Evolutionary conservation across 768 basidiomycete species (phyloP), one percentile per base, ranked within the genome.

Genomic region (Lactifluus piperatus): DNA sequence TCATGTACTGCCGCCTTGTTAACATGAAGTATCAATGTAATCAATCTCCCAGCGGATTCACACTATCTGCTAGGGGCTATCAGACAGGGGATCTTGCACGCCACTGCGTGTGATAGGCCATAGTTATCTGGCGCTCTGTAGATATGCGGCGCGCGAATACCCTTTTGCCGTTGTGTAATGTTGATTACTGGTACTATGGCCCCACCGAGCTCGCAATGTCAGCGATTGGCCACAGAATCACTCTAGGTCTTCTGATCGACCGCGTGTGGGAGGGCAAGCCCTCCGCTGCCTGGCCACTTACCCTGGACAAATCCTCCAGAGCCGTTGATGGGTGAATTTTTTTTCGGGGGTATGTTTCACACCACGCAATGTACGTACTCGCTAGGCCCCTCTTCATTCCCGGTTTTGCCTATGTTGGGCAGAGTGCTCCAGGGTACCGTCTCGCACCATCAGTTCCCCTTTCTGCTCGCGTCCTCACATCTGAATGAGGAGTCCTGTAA

Each of bases 351-450:
- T 27, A 51, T 36, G 45, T 39, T 56, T 26, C 37, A 36, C 50
- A 47, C 50, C 43, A 30, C 45, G 20, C 36, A 37, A 11, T 46
- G 54, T 37, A 60, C 59, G 47, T 56, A 60, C 44, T 44, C 26
- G 50, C 11, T 26, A 14, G 37, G 51, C 49, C 59, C 34, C 60
- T 55, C 52, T 54, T 61, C 56, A 54, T 51, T 61, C 32, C 36
- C 50, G 54, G 51, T 50, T 51, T 50, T 45, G 34, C 59, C 59
- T 8, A 30, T 51, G 43, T 45, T 26, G 54, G 59, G 41, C 29
- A 56, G 43, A 39, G 13, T 51, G 49, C 54, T 53, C 50, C 48
- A 51, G 13, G 39, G 54, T 14, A 46, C 41, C 32, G 50, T 56
- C 60, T 51, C 44, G n/a, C 36, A 22, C 8, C 16, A 20, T 61